A percentile compares a stretch with the other conserved stretches of the same genome.
Conservation (phyloP, 768 basidiomycete genomes). For the Leccinum ochraceum region DNA sequence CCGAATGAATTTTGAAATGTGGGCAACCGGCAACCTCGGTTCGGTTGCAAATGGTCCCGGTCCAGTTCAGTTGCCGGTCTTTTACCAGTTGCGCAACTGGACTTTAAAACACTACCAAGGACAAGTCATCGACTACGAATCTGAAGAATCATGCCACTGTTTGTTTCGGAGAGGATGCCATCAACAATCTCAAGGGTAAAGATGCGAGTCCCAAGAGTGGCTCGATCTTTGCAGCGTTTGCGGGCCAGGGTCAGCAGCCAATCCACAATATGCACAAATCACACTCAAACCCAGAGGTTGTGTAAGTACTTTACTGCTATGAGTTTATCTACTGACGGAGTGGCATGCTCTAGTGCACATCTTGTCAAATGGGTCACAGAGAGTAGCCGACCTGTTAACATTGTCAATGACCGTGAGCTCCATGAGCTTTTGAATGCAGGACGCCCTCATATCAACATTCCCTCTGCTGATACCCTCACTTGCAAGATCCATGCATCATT, state of each 20-base stretch:
- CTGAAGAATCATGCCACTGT: neutral
- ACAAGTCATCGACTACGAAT: neutral
- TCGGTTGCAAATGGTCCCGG: too few species aligned
- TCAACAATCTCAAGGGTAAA: neutral
- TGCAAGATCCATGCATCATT: neutral
- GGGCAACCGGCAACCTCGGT: too few species aligned
- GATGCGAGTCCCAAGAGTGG: neutral
- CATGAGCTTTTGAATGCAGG: neutral
- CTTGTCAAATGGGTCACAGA: conserved; percentile 5
- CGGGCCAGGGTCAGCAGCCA: neutral
- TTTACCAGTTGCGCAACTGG: too few species aligned
- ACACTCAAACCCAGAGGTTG: neutral
- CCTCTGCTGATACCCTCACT: neutral
- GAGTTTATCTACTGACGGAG: too few species aligned
- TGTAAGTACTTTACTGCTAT: neutral
- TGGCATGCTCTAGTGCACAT: conserved; percentile 1
- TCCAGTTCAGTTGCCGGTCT: too few species aligned
- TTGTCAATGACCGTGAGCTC: conserved; percentile 1
- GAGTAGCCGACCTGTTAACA: conserved; percentile 1
- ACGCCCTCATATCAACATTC: neutral
- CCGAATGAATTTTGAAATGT: too few species aligned
- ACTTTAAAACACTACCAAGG: too few species aligned
- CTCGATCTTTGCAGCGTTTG: neutral
- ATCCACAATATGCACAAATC: neutral
- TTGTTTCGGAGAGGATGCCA: neutral